Evolutionary conservation across 441 rosid species (phyloP), one percentile per base, ranked within the genome.

Genomic region (Geranium incanum): DNA sequence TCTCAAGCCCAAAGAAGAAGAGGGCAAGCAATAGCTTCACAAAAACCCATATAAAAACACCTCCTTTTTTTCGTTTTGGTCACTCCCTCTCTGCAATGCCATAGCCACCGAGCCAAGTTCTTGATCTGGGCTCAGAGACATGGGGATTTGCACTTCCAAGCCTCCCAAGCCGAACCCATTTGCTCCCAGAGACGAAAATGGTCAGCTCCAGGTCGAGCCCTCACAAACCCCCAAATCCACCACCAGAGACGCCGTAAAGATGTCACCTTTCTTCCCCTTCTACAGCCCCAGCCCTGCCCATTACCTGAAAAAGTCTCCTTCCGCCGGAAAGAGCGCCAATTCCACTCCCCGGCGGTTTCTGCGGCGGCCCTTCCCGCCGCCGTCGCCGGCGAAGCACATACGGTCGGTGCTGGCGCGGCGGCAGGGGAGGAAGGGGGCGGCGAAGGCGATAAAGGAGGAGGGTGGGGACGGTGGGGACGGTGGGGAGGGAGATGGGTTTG

Each of bases 341-440:
- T 74, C 85, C 33, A 88, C 97, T 16, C 97, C 99, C 2, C 81
- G 82, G 68, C 79, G 90, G 50, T 69, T 86, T 69, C 83, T 92
- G 59, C 84, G 80, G 77, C 81, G 81, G 41, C 84, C 91, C 19
- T 88, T 93, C 67, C 88, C 91, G 18, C 99, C 99, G 33, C 99
- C 93, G 0, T 95, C 98, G 0, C 97, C 99, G 4, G 98, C 99
- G 39, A 95, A 88, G 83, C 99, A 95, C 79, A 90, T 95, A 16
- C 75, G 84, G 36, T 93, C 93, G 1, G 89, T 87, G 50, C 80
- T 95, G 21, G 78, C 81, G 21, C 68, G 81, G 69, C 71, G 84
- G 72, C 83, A 75, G 71, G 71, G 68, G 68, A 85, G 74, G 67
- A 84, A 84, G 81, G 81, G 79, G 39, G 71, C 76, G 72, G 73